Conservation (phyloP, 768 basidiomycete genomes). For the Calocera viscosa region DNA sequence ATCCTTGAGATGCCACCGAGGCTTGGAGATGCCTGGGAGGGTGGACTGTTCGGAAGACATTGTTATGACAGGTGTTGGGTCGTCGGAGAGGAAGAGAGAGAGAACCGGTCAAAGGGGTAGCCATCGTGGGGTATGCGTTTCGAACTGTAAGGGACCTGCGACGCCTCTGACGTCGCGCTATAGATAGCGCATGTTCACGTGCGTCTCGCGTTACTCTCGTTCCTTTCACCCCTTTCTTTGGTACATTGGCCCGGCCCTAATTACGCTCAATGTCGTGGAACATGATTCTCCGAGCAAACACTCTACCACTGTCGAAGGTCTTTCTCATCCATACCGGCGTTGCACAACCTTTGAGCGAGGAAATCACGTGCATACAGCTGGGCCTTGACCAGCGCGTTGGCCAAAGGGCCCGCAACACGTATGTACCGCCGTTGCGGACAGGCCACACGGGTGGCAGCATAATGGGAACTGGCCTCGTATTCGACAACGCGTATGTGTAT, state of each 20-base stretch:
- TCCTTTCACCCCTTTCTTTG: not conserved
- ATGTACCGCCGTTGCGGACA: too few species aligned
- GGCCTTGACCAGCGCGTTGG: too few species aligned
- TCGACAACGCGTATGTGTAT: not conserved
- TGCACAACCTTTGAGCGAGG: too few species aligned
- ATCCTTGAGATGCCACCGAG: slow-evolving; percentile 10
- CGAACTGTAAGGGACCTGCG: not conserved
- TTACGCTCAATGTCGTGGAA: not conserved
- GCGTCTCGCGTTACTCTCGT: not conserved
- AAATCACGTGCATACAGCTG: too few species aligned
- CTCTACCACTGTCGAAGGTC: too few species aligned
- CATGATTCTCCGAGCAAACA: too few species aligned
- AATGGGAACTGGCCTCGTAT: too few species aligned
- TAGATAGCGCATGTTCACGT: not conserved
- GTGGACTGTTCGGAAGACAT: not conserved
- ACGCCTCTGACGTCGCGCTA: not conserved
- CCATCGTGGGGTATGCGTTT: not conserved
- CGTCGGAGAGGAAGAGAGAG: not conserved
- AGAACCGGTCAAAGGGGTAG: not conserved
- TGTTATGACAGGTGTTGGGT: not conserved
- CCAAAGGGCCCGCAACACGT: too few species aligned
- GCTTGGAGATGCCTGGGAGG: not conserved
- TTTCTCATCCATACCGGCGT: too few species aligned
- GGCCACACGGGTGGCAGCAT: too few species aligned
- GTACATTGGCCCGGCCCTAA: not conserved